These are phyloP conservation scores for Kwoniella newhampshirensis DNA, from an alignment of 768 basidiomycete genomes.

Conservation along the genomic window DNA sequence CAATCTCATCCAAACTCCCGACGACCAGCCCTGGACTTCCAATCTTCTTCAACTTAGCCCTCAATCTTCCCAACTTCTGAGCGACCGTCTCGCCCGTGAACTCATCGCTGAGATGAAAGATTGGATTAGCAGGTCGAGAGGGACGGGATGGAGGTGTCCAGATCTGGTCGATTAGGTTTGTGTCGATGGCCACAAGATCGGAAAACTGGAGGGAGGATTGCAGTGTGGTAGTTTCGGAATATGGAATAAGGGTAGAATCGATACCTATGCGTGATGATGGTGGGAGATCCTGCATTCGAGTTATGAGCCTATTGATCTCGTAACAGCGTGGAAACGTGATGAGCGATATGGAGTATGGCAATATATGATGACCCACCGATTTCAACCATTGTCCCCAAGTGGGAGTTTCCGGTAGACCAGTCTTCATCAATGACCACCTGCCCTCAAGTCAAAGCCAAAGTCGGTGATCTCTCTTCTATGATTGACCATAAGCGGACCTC, in stretches of 20 bases:
- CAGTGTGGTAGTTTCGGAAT: constrained; percentile 69
- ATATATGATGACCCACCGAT: constrained; percentile 7
- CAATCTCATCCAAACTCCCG: constrained; percentile 88
- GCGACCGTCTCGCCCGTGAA: constrained; percentile 62
- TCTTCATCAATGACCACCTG: constrained; percentile 95
- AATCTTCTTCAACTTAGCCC: constrained; percentile 65
- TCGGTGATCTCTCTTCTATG: not conserved
- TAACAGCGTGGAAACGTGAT: too few species aligned
- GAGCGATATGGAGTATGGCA: too few species aligned
- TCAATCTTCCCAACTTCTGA: constrained; percentile 67
- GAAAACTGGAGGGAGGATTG: constrained; percentile 60
- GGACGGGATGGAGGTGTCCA: constrained; percentile 60
- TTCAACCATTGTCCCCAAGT: constrained; percentile 31
- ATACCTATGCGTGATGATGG: constrained; percentile 54
- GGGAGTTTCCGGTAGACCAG: constrained; percentile 70
- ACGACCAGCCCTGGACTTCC: constrained; percentile 67
- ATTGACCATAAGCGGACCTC: constrained; percentile 30
- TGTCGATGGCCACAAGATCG: constrained; percentile 63
- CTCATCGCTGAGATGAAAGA: constrained; percentile 70
- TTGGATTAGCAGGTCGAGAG: constrained; percentile 63
- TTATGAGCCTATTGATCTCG: too few species aligned
- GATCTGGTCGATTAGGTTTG: constrained; percentile 64
- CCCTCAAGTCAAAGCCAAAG: too few species aligned
- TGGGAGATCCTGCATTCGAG: constrained; percentile 16
- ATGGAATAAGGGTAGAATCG: constrained; percentile 59